Evolutionary conservation across 129 eudicot genomes (phyloP).

Genomic region (Flaveria sonorensis): DNA sequence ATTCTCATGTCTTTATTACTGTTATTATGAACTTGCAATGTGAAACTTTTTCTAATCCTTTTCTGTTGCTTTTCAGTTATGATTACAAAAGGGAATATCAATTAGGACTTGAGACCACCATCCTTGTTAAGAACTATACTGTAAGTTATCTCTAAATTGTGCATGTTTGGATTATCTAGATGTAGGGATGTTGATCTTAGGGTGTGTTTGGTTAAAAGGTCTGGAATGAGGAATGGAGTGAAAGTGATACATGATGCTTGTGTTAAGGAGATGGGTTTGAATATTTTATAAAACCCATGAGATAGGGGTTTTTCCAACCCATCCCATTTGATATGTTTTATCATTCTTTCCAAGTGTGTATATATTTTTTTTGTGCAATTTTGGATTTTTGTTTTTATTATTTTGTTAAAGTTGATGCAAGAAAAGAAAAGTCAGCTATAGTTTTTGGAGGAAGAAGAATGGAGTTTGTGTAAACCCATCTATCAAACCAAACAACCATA

Average conservation of each 20-base stretch:
- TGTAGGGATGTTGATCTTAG: constrained; percentile 9
- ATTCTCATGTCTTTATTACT: constrained; percentile 4
- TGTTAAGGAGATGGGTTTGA: background rate
- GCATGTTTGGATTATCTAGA: background rate
- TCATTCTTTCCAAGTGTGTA: background rate
- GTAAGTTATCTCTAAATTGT: constrained; percentile 45
- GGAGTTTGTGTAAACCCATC: background rate
- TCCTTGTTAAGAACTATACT: constrained; percentile 84
- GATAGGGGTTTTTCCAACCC: background rate
- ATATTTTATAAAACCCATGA: background rate
- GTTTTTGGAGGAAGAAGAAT: background rate
- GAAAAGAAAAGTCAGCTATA: background rate
- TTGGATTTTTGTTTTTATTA: background rate
- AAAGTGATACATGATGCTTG: background rate
- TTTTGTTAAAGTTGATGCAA: background rate
- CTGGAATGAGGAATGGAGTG: background rate
- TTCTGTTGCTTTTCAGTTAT: constrained; percentile 59
- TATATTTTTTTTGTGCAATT: background rate
- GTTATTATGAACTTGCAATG: constrained; percentile 13
- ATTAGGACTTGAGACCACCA: constrained; percentile 96
- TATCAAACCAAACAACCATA: background rate
- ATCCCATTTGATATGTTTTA: background rate
- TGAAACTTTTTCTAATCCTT: background rate
- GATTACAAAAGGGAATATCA: constrained; percentile 98
- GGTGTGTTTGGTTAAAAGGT: background rate